phyloP scores from a whole-genome alignment of 352 stramenopile genomes.

The Plasmopara viticola region DNA sequence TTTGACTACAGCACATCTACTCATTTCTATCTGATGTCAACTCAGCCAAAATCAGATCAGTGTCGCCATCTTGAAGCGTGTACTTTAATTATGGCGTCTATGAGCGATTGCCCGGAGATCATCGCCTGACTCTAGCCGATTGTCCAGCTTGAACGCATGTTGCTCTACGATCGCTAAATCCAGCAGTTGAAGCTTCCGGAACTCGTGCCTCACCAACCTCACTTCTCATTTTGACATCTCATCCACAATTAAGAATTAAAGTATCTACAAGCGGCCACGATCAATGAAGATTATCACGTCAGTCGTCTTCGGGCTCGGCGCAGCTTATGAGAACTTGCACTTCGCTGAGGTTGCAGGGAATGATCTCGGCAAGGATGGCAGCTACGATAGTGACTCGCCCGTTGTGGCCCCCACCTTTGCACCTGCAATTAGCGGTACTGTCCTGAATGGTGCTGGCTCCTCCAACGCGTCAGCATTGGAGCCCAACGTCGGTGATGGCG shows the following conservation, averaged over 20 bases:
- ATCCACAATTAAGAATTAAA: neutral
- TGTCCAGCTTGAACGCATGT: neutral
- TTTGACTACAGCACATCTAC: neutral
- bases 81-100: neutral
- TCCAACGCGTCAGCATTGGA: slow-evolving; percentile 1
- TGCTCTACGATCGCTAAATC: neutral
- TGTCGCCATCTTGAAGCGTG: neutral
- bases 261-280: neutral
- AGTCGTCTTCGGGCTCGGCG: slow-evolving; percentile 15
- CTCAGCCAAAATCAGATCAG: neutral
- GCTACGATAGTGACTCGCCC: slow-evolving; percentile 6
- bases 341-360: slow-evolving; percentile 12
- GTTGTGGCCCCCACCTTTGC: slow-evolving; percentile 13
- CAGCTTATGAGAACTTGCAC: slow-evolving; percentile 12
- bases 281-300: slow-evolving; percentile 25
- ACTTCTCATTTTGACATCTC: neutral
- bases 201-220: neutral
- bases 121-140: neutral
- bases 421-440: slow-evolving; percentile 3
- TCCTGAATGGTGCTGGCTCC: neutral
- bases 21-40: neutral
- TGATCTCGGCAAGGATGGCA: slow-evolving; percentile 1
- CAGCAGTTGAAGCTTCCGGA: neutral
- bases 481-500: slow-evolving; percentile 7
- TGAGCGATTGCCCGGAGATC: neutral